These are phyloP conservation scores for Trichoderma gamsii DNA, from an alignment of 495 filamentous ascomycete species.

Conservation along the genomic window DNA sequence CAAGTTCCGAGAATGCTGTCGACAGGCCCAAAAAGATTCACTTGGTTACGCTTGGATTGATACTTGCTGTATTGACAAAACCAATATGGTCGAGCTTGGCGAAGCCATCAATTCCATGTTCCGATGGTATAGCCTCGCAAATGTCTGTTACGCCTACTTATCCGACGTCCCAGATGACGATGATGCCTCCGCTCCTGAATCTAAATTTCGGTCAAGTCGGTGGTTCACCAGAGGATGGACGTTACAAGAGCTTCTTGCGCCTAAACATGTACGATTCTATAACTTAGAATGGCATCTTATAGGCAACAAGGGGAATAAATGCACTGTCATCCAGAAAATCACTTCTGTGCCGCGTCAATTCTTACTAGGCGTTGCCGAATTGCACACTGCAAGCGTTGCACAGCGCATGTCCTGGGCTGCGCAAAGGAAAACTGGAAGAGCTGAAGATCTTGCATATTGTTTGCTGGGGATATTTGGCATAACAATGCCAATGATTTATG, in stretches of 20 bases:
- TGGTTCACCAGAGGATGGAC: slow-evolving; percentile 26
- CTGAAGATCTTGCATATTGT: slow-evolving; percentile 12
- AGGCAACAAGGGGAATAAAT: background rate
- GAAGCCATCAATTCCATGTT: slow-evolving; percentile 24
- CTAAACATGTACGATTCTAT: slow-evolving; percentile 17
- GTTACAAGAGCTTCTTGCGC: slow-evolving; percentile 12
- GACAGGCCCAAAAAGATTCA: slow-evolving; percentile 20
- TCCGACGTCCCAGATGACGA: slow-evolving; percentile 19
- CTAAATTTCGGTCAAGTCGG: slow-evolving; percentile 16
- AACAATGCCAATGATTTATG: slow-evolving; percentile 9
- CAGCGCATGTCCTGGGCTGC: slow-evolving; percentile 21
- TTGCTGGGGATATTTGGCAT: slow-evolving; percentile 3
- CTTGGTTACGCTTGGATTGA: slow-evolving; percentile 30
- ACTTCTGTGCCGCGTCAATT: slow-evolving; percentile 13
- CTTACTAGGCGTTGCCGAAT: slow-evolving; percentile 6
- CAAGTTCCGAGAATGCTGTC: slow-evolving; percentile 25
- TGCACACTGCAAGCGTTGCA: slow-evolving; percentile 17
- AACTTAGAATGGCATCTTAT: slow-evolving; percentile 13
- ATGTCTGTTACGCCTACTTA: slow-evolving; percentile 29
- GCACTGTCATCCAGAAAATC: slow-evolving; percentile 5
- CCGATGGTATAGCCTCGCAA: slow-evolving; percentile 24
- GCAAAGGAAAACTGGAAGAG: background rate
- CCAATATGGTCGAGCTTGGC: slow-evolving; percentile 12
- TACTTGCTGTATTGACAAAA: slow-evolving; percentile 23
- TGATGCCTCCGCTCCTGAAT: background rate